These are phyloP conservation scores for Naumovozyma dairenensis DNA, from an alignment of 805 yeast species.

Conservation along the genomic window DNA sequence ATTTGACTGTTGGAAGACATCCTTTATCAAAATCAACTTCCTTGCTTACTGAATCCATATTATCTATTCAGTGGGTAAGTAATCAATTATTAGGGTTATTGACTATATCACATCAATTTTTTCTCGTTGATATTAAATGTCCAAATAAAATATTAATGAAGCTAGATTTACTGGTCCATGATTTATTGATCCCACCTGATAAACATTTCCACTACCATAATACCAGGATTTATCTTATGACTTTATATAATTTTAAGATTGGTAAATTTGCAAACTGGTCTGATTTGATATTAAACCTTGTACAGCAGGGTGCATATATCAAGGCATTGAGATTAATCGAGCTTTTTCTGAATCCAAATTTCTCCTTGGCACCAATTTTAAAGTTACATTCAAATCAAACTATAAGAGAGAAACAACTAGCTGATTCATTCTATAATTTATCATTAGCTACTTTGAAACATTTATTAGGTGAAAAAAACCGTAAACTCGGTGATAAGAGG, in stretches of 20 bases:
- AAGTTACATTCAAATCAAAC: conserved; percentile 8
- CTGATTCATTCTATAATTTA: conserved; percentile 23
- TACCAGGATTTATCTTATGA: conserved; percentile 15
- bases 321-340: conserved; percentile 20
- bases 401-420: conserved; percentile 18
- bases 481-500: no score
- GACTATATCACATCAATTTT: conserved; percentile 22
- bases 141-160: conserved; percentile 9
- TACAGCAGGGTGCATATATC: conserved; percentile 23
- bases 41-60: conserved; percentile 9
- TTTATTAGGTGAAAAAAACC: conserved; percentile 10
- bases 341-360: conserved; percentile 11
- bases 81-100: conserved; percentile 14
- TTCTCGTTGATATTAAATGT: conserved; percentile 11
- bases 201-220: conserved; percentile 15
- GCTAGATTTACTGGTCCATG: conserved; percentile 19
- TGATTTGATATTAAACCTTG: conserved; percentile 19
- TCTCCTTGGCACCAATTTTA: conserved; percentile 13
- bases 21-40: neutral
- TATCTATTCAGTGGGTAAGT: conserved; percentile 20
- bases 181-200: conserved; percentile 21
- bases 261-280: conserved; percentile 28
- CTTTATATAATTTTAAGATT: conserved; percentile 19
- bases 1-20: neutral
- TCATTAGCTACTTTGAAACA: conserved; percentile 23